Percentiles rank a stretch among this genome's conserved stretches.
phyloP scores from a whole-genome alignment of 2,329 filamentous ascomycete genomes.

The Cyanodermella asteris region DNA sequence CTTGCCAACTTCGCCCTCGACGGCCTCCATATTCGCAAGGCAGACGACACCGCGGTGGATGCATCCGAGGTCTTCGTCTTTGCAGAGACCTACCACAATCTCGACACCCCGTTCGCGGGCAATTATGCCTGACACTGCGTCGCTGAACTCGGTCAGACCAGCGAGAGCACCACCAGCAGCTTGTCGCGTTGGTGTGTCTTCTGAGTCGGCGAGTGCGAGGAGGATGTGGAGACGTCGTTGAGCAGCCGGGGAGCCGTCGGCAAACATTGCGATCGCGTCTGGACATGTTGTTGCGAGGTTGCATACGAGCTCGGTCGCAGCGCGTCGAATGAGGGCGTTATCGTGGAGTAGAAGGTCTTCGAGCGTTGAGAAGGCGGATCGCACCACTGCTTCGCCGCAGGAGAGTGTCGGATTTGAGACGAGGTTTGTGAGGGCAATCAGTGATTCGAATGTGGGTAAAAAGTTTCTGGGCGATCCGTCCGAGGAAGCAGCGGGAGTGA shows the following conservation, averaged over 20 bases:
- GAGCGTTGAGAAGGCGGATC: conserved; percentile 48
- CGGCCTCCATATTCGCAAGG: conserved; percentile 47
- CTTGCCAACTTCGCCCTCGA: conserved; percentile 42
- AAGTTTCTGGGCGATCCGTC: conserved; percentile 48
- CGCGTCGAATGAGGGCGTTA: conserved; percentile 57
- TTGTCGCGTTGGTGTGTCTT: conserved; percentile 55
- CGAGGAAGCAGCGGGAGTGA: conserved; percentile 37
- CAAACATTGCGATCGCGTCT: conserved; percentile 22
- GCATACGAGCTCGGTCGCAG: conserved; percentile 72
- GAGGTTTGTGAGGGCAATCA: conserved; percentile 85
- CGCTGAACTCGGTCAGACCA: conserved; percentile 58
- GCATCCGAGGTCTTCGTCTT: conserved; percentile 30
- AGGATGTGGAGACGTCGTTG: conserved; percentile 60
- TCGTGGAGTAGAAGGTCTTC: conserved; percentile 66
- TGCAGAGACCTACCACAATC: conserved; percentile 60
- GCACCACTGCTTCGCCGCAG: conserved; percentile 48
- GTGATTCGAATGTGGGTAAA: conserved; percentile 69
- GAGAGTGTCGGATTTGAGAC: conserved; percentile 36
- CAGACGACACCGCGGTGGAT: conserved; percentile 51
- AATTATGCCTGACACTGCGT: conserved; percentile 48
- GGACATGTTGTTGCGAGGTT: conserved; percentile 44
- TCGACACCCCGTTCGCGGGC: conserved; percentile 49
- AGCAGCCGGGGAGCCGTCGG: conserved; percentile 38
- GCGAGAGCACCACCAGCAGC: conserved; percentile 80
- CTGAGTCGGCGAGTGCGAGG: conserved; percentile 67